phyloP scores from a whole-genome alignment of 805 yeast genomes.

The Kluyveromyces lactis region DNA sequence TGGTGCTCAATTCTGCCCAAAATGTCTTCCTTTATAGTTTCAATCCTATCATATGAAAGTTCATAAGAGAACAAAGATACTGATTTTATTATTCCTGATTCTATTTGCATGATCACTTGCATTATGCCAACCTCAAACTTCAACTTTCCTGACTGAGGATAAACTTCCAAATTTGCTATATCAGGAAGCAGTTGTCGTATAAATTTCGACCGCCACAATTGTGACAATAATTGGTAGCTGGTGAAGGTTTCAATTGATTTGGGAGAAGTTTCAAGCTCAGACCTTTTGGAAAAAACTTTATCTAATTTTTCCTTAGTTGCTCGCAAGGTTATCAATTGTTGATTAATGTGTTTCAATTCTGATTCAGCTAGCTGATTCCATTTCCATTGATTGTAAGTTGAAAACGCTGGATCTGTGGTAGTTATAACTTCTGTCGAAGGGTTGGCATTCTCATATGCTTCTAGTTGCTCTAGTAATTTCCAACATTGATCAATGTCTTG shows the following conservation, averaged over 20 bases:
- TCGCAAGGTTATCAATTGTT: conserved; percentile 7
- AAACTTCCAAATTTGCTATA: conserved; percentile 11
- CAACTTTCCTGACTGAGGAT: conserved; percentile 16
- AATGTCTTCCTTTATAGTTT: conserved; percentile 1
- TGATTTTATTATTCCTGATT: background rate
- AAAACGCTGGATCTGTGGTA: background rate
- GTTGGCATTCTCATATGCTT: conserved; percentile 4
- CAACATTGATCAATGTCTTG: conserved; percentile 22
- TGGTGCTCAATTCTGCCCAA: background rate
- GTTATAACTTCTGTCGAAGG: conserved; percentile 5
- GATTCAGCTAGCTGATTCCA: conserved; percentile 5
- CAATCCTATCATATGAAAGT: conserved; percentile 6
- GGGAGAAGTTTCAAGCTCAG: background rate
- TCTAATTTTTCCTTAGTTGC: conserved; percentile 5
- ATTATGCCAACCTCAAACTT: conserved; percentile 12
- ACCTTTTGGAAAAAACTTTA: background rate
- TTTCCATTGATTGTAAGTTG: conserved; percentile 4
- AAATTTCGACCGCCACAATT: conserved; percentile 8
- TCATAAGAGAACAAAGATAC: conserved; percentile 5
- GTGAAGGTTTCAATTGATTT: background rate
- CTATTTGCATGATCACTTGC: conserved; percentile 2
- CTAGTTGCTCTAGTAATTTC: conserved; percentile 15
- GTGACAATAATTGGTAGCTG: conserved; percentile 4
- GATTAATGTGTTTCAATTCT: conserved; percentile 3
- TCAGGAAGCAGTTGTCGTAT: conserved; percentile 3